Conservation (phyloP, 495 filamentous ascomycete genomes). For the Penicillium odoratum region DNA sequence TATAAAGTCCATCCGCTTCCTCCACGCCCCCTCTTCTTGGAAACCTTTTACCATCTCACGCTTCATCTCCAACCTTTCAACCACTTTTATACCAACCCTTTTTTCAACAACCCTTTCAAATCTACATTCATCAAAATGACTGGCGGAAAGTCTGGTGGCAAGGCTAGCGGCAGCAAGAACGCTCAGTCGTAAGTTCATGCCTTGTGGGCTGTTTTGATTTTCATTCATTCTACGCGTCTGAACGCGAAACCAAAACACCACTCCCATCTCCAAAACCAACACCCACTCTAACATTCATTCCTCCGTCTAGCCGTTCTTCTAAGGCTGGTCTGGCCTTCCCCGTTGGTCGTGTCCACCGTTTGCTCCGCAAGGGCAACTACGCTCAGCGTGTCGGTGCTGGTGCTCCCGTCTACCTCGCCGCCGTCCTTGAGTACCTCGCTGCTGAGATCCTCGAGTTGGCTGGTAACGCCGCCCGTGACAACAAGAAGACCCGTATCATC, state of each 20-base stretch:
- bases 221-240: background rate
- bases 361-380: conserved; percentile 99
- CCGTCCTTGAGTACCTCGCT: conserved; percentile 97
- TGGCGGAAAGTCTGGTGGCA: conserved; percentile 98
- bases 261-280: background rate
- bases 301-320: conserved; percentile 78
- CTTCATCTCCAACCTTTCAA: conserved; percentile 13
- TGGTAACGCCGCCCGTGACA: conserved; percentile 97
- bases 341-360: conserved; percentile 99
- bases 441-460: conserved; percentile 99
- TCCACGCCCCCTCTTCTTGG: conserved; percentile 28
- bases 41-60: conserved; percentile 28
- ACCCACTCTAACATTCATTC: conserved; percentile 36
- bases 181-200: conserved; percentile 74
- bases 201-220: conserved; percentile 6
- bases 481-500: conserved; percentile 99
- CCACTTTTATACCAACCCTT: conserved; percentile 16
- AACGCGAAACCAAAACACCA: background rate
- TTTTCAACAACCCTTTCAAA: conserved; percentile 30
- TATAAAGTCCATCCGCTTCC: conserved; percentile 48
- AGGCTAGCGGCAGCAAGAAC: conserved; percentile 96
- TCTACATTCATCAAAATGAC: conserved; percentile 79
- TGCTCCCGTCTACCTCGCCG: conserved; percentile 97
- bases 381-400: conserved; percentile 99
- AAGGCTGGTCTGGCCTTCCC: conserved; percentile 99